Base-by-base conservation (phyloP, 176 grass and related monocot species). In the bread wheat (Triticum aestivum) region DNA sequence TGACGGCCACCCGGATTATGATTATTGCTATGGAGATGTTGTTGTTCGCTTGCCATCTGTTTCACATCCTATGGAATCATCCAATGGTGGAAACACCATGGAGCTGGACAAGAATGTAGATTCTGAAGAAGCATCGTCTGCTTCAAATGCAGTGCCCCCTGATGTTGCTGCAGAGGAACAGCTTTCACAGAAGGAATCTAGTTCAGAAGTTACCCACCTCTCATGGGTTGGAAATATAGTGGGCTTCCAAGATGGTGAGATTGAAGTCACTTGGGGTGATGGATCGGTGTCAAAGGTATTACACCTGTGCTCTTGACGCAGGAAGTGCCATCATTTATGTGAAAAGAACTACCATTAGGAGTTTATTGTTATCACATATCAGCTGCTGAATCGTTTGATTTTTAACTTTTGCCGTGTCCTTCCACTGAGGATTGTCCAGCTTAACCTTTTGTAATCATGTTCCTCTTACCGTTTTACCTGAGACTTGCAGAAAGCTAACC, bases 1-100 rank as follows among this genome's bases (percentile, higher is more conserved):
- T 77, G 97, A 99, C 70, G 72, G 54, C n/a, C 97, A 99, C 82
- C 94, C 94, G 5, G 97, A 99, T 90, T 96, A 96, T 94, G 94
- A 99, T 88, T 99, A 99, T 88, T 91, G 82, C 69, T 99, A 92
- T 83, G 97, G 97, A 72, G 92, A 96, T 91, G 85, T 94, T 73
- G 92, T 99, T 81, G 92, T 96, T 58, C 90, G 92, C 54, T 86
- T 99, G 89, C 92, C 92, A 29, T 87, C 97, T 35, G 85, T 75
- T 85, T 97, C 94, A 84, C 85, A 54, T 80, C 63, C 88, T 85
- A 75, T 68, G 84, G 90, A 94, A 85, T 44, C 78, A 72, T 47
- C 34, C 51, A 87, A 84, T 78, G 29, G 67, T 33, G 77, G 84
- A 66, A 86, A 49, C 37, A 83, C 56, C 77, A 82, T 87, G 79